Base-by-base conservation (phyloP, 768 basidiomycete genomes). In the Termitomyces eurrhizus region DNA sequence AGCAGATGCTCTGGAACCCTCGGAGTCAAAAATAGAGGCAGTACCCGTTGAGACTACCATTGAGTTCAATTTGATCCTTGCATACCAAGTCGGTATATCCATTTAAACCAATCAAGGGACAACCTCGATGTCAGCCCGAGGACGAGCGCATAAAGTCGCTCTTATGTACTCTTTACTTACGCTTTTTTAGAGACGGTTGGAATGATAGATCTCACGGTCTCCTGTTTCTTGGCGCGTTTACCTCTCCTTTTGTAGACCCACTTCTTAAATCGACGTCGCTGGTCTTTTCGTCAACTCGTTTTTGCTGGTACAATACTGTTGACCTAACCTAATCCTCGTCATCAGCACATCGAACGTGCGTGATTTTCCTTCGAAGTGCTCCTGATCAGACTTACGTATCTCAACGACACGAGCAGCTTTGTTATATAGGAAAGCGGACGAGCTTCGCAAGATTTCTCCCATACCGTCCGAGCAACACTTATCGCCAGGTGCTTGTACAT, bases 221-320 rank as follows among this genome's bases (percentile, higher is more conserved):
- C 29, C 52, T 71, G 29, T 57, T 72, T 46, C 60, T 71, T n/a
- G 84, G 85, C 0, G 83, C 84, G 9, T 67, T 86, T 14, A 67
- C 74, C 13, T 73, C 87, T 0, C 90, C 90, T 0, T 76, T 90
- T 26, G 77, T 84, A 0, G 78, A 92, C 90, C 0, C 81, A 85
- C 54, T 90, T 91, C 62, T 76, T 84, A 3, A 74, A 77, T 39
- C 60, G 76, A 37, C 66, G 62, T 0, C 74, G 73, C 49, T 89
- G 88, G 87, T 84, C 82, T 3, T 83, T 84, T 63, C 83, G 88
- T 66, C 90, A 84, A 67, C 75, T 89, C 37, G 71, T 73, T 9
- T 87, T 84, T 0, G 67, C 87, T 1, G 83, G 79, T 1, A 48
- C 33, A 88, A 74, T 45, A 57, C 66, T 5, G 33, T 66, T 6